Conservation (phyloP, 371 early-diverging fungal species). For the Zychaea mexicana region DNA sequence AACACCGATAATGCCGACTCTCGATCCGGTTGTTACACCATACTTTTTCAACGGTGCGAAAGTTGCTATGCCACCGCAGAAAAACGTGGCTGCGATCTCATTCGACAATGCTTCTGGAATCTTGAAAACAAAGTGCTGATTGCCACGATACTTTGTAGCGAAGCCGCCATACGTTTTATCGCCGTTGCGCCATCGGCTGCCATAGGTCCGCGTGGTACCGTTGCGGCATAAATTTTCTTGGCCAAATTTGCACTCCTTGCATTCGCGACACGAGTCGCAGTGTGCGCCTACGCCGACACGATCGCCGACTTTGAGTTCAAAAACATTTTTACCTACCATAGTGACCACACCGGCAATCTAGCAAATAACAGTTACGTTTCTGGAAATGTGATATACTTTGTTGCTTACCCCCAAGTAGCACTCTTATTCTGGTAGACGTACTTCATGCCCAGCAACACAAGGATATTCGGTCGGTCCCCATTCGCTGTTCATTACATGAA, state of each 20-base stretch:
- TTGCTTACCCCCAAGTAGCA: neutral
- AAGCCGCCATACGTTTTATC: constrained; percentile 66
- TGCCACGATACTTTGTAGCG: constrained; percentile 62
- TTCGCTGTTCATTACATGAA: constrained; percentile 62
- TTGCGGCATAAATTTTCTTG: constrained; percentile 26
- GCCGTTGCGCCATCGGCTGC: constrained; percentile 55
- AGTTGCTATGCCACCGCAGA: constrained; percentile 58
- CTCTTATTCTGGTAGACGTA: no score
- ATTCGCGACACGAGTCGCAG: constrained; percentile 44
- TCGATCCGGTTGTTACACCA: constrained; percentile 45
- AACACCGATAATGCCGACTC: constrained; percentile 70
- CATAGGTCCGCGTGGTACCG: constrained; percentile 19
- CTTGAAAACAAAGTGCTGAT: constrained; percentile 55
- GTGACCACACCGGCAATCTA: constrained; percentile 61
- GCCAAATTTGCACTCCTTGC: constrained; percentile 24
- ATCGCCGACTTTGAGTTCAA: constrained; percentile 63
- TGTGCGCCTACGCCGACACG: constrained; percentile 74
- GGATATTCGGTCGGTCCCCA: constrained; percentile 70
- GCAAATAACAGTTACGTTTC: neutral
- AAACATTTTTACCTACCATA: constrained; percentile 52
- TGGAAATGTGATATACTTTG: neutral
- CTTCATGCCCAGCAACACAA: constrained; percentile 58
- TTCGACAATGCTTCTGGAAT: constrained; percentile 61
- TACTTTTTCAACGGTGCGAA: constrained; percentile 60
- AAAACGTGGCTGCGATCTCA: constrained; percentile 56